Evolutionary conservation across 2,329 filamentous ascomycete genomes (phyloP).

Genomic region (Periconia sp.): DNA sequence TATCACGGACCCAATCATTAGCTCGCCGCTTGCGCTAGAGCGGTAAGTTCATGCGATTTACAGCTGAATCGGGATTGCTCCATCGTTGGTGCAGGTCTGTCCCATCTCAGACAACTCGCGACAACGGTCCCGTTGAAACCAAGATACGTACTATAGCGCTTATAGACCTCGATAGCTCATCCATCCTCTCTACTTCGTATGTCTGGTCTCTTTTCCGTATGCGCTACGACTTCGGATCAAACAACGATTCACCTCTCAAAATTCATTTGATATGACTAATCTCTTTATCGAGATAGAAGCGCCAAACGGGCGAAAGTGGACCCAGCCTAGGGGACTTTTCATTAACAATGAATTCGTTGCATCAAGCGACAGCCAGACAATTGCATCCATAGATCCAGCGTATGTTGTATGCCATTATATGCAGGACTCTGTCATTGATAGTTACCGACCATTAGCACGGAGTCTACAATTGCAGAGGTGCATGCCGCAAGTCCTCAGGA

Average conservation of each 20-base stretch:
- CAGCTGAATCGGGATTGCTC: no score
- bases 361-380: conserved; percentile 7
- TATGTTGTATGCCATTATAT: no score
- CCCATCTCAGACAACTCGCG: no score
- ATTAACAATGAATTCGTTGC: conserved; percentile 8
- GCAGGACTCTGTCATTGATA: no score
- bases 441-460: conserved; percentile 12
- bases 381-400: conserved; percentile 22
- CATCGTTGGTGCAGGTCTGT: no score
- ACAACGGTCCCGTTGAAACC: no score
- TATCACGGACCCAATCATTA: no score
- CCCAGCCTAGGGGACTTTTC: conserved; percentile 25
- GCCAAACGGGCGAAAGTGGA: conserved; percentile 1
- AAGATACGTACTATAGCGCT: no score
- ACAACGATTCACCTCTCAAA: not conserved
- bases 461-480: conserved; percentile 36
- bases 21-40: no score
- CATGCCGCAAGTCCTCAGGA: conserved; percentile 41
- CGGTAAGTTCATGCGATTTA: no score
- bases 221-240: not conserved
- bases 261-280: not conserved
- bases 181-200: no score
- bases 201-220: not conserved
- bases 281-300: not conserved
- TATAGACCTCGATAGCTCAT: no score